These are phyloP conservation scores for Sordariomycetes sp. DNA, from an alignment of 2,329 filamentous ascomycete genomes.

Conservation along the genomic window DNA sequence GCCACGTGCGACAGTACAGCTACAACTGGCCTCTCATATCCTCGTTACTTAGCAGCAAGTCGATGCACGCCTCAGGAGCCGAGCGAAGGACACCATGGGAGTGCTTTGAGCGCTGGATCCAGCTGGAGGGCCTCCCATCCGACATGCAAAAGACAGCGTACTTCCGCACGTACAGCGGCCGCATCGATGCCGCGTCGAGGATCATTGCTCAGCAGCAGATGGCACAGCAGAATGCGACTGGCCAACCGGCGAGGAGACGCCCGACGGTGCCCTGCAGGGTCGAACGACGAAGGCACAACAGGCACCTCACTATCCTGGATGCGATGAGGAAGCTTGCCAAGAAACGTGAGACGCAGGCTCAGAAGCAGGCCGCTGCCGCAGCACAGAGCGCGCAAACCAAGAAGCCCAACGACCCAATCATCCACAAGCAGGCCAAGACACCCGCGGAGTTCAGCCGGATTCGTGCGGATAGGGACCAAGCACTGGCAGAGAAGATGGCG, in stretches of 20 bases:
- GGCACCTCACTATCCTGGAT: slow-evolving; percentile 82
- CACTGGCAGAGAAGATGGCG: slow-evolving; percentile 49
- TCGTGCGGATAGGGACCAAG: slow-evolving; percentile 77
- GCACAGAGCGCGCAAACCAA: slow-evolving; percentile 69
- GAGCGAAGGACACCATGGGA: slow-evolving; percentile 95
- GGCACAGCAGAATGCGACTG: slow-evolving; percentile 39
- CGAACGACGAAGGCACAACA: slow-evolving; percentile 76
- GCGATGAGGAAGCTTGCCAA: slow-evolving; percentile 93
- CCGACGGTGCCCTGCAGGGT: slow-evolving; percentile 76
- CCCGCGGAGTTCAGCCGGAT: slow-evolving; percentile 86
- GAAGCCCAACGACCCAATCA: slow-evolving; percentile 61
- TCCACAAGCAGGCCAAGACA: slow-evolving; percentile 56
- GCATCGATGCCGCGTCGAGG: slow-evolving; percentile 51
- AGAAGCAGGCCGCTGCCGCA: slow-evolving; percentile 84
- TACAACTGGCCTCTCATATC: slow-evolving; percentile 98
- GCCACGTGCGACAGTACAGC: slow-evolving; percentile 80
- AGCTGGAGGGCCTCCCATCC: slow-evolving; percentile 77
- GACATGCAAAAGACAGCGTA: slow-evolving; percentile 96
- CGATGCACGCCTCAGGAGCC: slow-evolving; percentile 71
- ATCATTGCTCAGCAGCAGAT: slow-evolving; percentile 46
- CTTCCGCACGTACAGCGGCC: slow-evolving; percentile 63
- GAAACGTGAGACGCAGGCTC: slow-evolving; percentile 76
- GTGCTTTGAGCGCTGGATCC: slow-evolving; percentile 95
- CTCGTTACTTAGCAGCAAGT: slow-evolving; percentile 64
- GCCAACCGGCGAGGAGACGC: slow-evolving; percentile 45